Percentiles rank a stretch among this genome's conserved stretches.
These are phyloP conservation scores for Prasinococcaceae sp. DNA, from an alignment of 139 green algal species.

Conservation along the genomic window DNA sequence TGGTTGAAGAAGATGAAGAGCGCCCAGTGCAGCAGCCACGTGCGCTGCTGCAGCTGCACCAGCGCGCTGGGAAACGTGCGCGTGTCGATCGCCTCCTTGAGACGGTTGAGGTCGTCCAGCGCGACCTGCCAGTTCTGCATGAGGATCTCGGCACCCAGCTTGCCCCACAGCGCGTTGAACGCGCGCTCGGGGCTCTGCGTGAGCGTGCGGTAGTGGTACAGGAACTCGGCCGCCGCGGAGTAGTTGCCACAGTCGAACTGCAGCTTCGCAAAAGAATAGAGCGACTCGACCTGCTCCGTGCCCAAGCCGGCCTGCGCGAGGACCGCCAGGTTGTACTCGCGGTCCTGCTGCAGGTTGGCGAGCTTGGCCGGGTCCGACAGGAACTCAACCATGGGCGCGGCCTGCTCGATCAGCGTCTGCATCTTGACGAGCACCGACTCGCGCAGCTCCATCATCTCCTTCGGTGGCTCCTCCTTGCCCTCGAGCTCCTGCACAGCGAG, in stretches of 20 bases:
- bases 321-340: constrained; percentile 77
- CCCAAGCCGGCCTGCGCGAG: constrained; percentile 44
- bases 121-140: constrained; percentile 71
- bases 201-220: constrained; percentile 83
- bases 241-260: constrained; percentile 99
- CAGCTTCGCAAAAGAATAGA: constrained; percentile 95
- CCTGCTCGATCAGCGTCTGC: constrained; percentile 50
- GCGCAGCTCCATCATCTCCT: constrained; percentile 24
- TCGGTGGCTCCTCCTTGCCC: too few relatives aligned
- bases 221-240: constrained; percentile 61
- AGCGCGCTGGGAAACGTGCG: constrained; percentile 67
- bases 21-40: constrained; percentile 95
- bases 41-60: constrained; percentile 85
- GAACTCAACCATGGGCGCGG: constrained; percentile 78
- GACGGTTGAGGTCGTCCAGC: constrained; percentile 76
- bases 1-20: constrained; percentile 98
- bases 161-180: constrained; percentile 84
- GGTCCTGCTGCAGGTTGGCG: constrained; percentile 78
- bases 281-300: constrained; percentile 80
- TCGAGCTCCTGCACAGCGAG: too few relatives aligned
- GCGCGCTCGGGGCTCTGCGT: constrained; percentile 62
- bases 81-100: constrained; percentile 84
- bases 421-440: constrained; percentile 48
- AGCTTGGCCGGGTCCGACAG: constrained; percentile 68
- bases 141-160: constrained; percentile 87